phyloP scores from a whole-genome alignment of 768 basidiomycete genomes.

The Ramaria sp. region DNA sequence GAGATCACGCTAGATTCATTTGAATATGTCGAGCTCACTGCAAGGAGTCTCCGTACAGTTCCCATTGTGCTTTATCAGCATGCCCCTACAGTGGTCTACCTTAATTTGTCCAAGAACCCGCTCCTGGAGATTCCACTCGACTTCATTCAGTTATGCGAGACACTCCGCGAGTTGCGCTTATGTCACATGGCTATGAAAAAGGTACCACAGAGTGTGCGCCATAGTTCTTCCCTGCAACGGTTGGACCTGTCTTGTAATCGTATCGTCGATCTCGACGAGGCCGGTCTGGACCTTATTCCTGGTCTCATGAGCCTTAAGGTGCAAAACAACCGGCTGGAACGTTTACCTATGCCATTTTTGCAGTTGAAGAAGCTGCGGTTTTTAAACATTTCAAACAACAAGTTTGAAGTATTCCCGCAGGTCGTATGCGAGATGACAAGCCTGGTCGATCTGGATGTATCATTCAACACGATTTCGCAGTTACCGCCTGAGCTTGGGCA shows the following conservation, averaged over 20 bases:
- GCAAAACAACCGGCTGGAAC: conserved; percentile 88
- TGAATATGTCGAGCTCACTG: conserved; percentile 45
- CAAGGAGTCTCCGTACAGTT: conserved; percentile 72
- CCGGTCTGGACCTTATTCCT: conserved; percentile 66
- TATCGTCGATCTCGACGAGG: conserved; percentile 80
- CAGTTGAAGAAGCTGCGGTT: conserved; percentile 58
- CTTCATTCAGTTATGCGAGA: conserved; percentile 83
- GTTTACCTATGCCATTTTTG: conserved; percentile 78
- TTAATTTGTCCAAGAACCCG: conserved; percentile 88
- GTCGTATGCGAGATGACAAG: conserved; percentile 63
- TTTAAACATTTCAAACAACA: conserved; percentile 95
- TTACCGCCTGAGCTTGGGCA: conserved; percentile 74
- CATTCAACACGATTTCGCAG: conserved; percentile 82
- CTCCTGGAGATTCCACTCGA: conserved; percentile 95
- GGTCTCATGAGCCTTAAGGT: conserved; percentile 58
- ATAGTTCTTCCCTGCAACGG: conserved; percentile 60
- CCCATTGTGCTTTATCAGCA: conserved; percentile 80
- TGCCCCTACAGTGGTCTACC: conserved; percentile 71
- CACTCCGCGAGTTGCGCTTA: conserved; percentile 75
- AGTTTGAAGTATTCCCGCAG: conserved; percentile 64
- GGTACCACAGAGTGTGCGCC: conserved; percentile 75
- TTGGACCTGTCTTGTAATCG: conserved; percentile 90
- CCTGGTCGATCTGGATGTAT: conserved; percentile 84
- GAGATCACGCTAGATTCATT: conserved; percentile 61
- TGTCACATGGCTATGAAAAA: conserved; percentile 92